phyloP scores from a whole-genome alignment of 169 alveolate genomes.

The Plasmodium malariae region DNA sequence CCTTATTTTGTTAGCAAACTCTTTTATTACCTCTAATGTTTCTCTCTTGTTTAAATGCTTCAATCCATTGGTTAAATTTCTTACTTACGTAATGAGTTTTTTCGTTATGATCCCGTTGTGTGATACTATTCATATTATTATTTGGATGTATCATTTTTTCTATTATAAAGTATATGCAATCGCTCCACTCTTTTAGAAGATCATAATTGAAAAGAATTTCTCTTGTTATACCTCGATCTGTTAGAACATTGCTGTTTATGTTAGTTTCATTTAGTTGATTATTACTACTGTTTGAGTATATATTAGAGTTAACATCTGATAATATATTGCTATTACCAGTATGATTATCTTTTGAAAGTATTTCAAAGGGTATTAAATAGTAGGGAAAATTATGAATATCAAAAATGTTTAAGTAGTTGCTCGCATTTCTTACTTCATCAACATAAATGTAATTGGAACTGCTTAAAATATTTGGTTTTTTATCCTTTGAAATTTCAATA shows the following conservation, averaged over 20 bases:
- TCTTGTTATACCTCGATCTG: too few relatives aligned
- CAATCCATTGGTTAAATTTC: slow-evolving; percentile 54
- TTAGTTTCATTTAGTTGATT: too few relatives aligned
- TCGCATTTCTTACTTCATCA: background rate
- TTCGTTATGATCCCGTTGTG: background rate
- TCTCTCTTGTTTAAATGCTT: slow-evolving; percentile 49
- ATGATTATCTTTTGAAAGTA: background rate
- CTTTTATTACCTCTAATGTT: slow-evolving; percentile 3
- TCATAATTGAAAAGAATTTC: background rate
- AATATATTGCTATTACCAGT: too few relatives aligned
- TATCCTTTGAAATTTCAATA: slow-evolving; percentile 17
- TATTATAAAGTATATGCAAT: slow-evolving; percentile 5
- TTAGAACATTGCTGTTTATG: too few relatives aligned
- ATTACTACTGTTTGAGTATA: too few relatives aligned
- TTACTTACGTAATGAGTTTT: slow-evolving; percentile 35
- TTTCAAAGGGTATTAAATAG: slow-evolving; percentile 30
- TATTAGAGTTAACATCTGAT: too few relatives aligned
- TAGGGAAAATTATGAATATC: slow-evolving; percentile 12
- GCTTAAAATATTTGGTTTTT: background rate
- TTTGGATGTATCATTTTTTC: background rate
- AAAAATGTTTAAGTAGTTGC: slow-evolving; percentile 2
- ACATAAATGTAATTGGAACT: background rate
- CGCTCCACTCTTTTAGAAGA: slow-evolving; percentile 38
- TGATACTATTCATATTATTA: background rate
- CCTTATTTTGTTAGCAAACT: background rate